Percentiles rank a stretch among this genome's conserved stretches.
Evolutionary conservation across 1,284 basidiomycete genomes (phyloP).

Genomic region (Ceratobasidium sp.): DNA sequence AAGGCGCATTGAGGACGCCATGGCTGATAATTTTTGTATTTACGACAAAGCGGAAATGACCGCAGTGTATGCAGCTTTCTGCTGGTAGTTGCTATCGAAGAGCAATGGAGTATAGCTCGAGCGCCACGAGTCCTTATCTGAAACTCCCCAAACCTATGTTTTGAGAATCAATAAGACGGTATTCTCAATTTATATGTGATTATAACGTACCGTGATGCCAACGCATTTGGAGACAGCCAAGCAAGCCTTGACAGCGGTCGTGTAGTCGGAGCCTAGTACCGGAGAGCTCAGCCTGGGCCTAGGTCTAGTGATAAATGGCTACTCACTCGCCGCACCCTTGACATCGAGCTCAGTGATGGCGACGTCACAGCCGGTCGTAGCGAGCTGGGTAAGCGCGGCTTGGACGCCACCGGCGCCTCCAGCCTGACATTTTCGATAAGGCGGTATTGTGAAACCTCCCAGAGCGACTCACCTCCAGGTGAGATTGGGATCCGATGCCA

Average conservation of each 20-base stretch:
- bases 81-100: slow-evolving; percentile 60
- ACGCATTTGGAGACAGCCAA: slow-evolving; percentile 60
- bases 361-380: slow-evolving; percentile 47
- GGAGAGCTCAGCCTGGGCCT: no score
- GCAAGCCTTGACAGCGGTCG: slow-evolving; percentile 62
- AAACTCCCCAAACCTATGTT: no score
- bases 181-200: neutral
- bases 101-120: slow-evolving; percentile 54
- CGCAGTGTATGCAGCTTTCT: slow-evolving; percentile 62
- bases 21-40: no score
- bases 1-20: no score
- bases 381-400: slow-evolving; percentile 46
- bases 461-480: slow-evolving; percentile 52
- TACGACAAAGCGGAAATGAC: slow-evolving; percentile 57
- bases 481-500: slow-evolving; percentile 55
- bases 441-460: no score
- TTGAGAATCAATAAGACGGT: slow-evolving; percentile 51
- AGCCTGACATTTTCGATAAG: slow-evolving; percentile 40
- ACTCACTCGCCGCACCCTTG: slow-evolving; percentile 22
- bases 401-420: slow-evolving; percentile 45
- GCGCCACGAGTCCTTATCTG: no score
- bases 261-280: no score
- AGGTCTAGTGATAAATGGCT: no score
- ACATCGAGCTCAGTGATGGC: slow-evolving; percentile 52
- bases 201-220: slow-evolving; percentile 59